Evolutionary conservation across 1,284 basidiomycete species (phyloP), one percentile per base, ranked within the genome.

Genomic region (Cutaneotrichosporon arboriforme): DNA sequence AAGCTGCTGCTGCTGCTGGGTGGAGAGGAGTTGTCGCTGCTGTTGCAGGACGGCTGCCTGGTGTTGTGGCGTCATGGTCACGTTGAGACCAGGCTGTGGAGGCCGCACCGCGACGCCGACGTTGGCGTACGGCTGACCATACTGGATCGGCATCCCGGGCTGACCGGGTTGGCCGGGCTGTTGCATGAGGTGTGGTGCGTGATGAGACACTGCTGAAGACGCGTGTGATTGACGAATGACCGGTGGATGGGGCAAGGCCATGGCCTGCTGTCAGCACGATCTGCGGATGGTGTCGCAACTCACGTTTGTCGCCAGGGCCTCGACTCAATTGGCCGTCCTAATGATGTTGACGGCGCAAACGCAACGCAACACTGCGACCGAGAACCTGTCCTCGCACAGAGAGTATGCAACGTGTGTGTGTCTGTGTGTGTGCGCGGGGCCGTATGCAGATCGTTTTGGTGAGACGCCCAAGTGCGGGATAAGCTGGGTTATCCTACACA

Each of bases 241-340:
- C 47, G 63, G 66, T 39, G 69, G 69, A 62, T 71, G 70, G 63
- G 70, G 69, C 61, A 71, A 61, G 57, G 70, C 70, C 70, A 73
- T 73, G 63, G 65, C 65, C 66, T 66, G 55, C 13, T 23, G 48
- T 23, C 21, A 42, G 46, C 22, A 26, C 15, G 26, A 48, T 46
- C 26, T 5, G 26, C 26, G 20, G 20, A 26, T 20, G 26, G 39
- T 42, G 48, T 41, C 42, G 35, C 31, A 34, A 60, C 58, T 60
- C 52, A 60, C 58, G 52, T 54, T 59, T 53, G 51, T 48, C 54
- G 57, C 57, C 57, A 59, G 51, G 57, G 57, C 57, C 57, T 59
- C 48, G 48, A 51, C 54, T 55, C 54, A 52, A 34, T 54, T 36
- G 13, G 39, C 57, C 54, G 51, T 55, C 57, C 47, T 39, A 49